Base-by-base conservation (phyloP, 306 rosid genomes). In the Chamaecrista fasciculata region DNA sequence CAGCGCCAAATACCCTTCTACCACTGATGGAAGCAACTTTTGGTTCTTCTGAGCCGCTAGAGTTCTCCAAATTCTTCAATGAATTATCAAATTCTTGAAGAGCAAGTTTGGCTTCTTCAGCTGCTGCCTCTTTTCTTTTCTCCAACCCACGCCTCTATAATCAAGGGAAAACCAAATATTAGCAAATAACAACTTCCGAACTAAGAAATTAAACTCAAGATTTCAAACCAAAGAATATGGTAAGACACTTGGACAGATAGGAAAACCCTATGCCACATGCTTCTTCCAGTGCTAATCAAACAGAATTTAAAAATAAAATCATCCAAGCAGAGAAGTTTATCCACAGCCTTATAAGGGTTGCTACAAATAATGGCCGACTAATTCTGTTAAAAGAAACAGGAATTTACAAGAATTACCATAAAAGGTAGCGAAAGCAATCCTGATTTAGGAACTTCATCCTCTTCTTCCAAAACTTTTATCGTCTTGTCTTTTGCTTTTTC, bases 391-490 rank as follows among this genome's bases (percentile, higher is more conserved):
- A 67, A 47, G 36, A 46, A 20, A 4, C 11, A 72, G 72, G 66
- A 76, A 75, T 44, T 16, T 4, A 59, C 56, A 67, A 72, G 62
- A 25, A 53, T 75, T 85, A 91, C 99, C 97, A 94, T 91, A 83
- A 94, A 94, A 70, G 94, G 92, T 51, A 94, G 87, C 40, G 91
- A 80, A 65, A 86, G 91, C 78, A 94, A 56, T 77, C 99, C 99
- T 0, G 96, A 80, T 53, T 79, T 76, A 44, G 96, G 95, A 73
- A 78, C 83, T 79, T 87, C 99, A 53, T 80, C 89, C 59, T 85
- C 96, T 44, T 80, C 95, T 62, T 85, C 77, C 42, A 91, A 59
- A 60, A 86, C 83, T 75, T 80, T 52, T 61, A 74, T 75, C 29
- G 97, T 84, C 84, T 91, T 91, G 46, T 78, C 85, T 84, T 84